Base-by-base conservation (phyloP, 2,329 filamentous ascomycete species). In the Kalaharituber pfeilii region DNA sequence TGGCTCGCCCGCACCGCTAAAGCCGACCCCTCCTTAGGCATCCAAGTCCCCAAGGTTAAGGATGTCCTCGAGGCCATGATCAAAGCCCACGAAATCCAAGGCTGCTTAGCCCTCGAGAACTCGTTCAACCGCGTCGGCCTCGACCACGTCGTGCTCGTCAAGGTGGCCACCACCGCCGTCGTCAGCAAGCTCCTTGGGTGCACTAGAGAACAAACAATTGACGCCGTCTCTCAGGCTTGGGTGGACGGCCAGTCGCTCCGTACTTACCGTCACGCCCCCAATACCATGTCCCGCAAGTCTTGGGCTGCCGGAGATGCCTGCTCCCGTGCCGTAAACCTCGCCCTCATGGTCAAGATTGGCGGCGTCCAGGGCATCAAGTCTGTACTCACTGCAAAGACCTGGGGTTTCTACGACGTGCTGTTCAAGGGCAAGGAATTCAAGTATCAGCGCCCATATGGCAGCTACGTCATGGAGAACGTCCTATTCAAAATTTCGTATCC, bases 391-490 rank as follows among this genome's bases (percentile, higher is more conserved):
- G 87, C 89, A 8, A 87, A 87, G 33, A 81, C 81, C 56, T 98
- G 91, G 91, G 91, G 91, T 57, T 98, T 96, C 78, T 98, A 98
- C 73, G 91, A 98, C 67, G 88, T 96, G 61, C 78, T 93, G 60
- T 98, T 96, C 77, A 86, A 88, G 74, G 87, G 87, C 72, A 86
- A 93, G 66, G 85, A 85, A 71, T 98, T 98, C 69, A 75, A 87
- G 70, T 98, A 95, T 77, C 89, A 96, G 76, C 81, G 91, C 59
- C 80, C 82, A 56, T 98, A 98, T 67, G 89, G 88, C 67, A 94
- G 84, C 75, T 98, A 98, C 70, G 91, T 98, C 62, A 98, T 98
- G 91, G 91, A 98, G 80, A 98, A 96, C 67, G 87, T 98, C 57
- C 81, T 98, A 60, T 98, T 98, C 82, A 98, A 98, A 79, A 91